These are phyloP conservation scores for Delonix regia DNA, from an alignment of 306 rosid genomes.

Conservation along the genomic window DNA sequence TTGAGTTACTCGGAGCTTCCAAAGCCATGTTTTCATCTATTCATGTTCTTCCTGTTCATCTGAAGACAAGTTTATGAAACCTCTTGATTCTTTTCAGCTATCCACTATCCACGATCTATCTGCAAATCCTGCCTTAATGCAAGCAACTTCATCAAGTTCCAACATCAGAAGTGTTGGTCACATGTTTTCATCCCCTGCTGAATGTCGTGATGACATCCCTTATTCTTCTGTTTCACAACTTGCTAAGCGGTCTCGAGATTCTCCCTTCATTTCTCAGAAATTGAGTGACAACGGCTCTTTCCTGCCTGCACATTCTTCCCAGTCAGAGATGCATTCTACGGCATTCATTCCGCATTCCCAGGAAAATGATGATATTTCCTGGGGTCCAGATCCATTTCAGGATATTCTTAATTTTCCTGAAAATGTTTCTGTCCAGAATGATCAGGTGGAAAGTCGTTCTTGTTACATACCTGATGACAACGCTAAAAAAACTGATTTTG, in stretches of 20 bases:
- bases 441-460: slow-evolving; percentile 53
- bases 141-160: slow-evolving; percentile 50
- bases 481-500: slow-evolving; percentile 54
- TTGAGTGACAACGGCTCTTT: slow-evolving; percentile 43
- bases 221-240: slow-evolving; percentile 43
- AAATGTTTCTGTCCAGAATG: slow-evolving; percentile 56
- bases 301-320: not conserved
- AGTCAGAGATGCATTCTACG: slow-evolving; percentile 48
- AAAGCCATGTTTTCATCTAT: slow-evolving; percentile 59
- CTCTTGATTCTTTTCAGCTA: slow-evolving; percentile 58
- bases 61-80: slow-evolving; percentile 47
- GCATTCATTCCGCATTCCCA: slow-evolving; percentile 44
- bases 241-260: slow-evolving; percentile 48
- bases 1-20: slow-evolving; percentile 35
- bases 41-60: slow-evolving; percentile 46
- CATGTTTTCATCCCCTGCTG: slow-evolving; percentile 50
- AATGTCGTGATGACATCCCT: slow-evolving; percentile 37
- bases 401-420: slow-evolving; percentile 61
- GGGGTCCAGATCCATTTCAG: slow-evolving; percentile 69
- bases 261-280: slow-evolving; percentile 50
- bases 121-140: slow-evolving; percentile 45
- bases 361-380: slow-evolving; percentile 53
- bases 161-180: slow-evolving; percentile 44
- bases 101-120: slow-evolving; percentile 45
- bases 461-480: slow-evolving; percentile 54